These are phyloP conservation scores for Solanum ossicruentum DNA, from an alignment of 257 asterid species.

Conservation along the genomic window DNA sequence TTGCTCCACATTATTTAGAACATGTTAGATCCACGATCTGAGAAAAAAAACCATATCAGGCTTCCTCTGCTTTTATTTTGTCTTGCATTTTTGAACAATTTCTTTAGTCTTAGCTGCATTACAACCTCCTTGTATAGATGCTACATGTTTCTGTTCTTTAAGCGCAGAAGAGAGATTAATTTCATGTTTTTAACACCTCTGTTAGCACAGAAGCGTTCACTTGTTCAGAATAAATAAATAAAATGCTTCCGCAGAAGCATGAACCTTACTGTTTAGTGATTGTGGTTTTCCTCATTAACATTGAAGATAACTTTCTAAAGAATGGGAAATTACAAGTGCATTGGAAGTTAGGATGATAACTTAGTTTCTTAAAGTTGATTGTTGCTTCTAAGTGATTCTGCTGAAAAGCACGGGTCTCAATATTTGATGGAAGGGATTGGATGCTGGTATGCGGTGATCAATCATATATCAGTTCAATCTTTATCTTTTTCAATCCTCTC, in stretches of 20 bases:
- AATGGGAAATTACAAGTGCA: no score
- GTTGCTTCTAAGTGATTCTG: no score
- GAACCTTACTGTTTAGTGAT: not conserved
- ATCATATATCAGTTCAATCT: not conserved
- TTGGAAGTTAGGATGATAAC: no score
- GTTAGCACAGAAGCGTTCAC: not conserved
- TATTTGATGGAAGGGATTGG: no score
- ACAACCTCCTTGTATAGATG: not conserved
- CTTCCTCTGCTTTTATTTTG: not conserved
- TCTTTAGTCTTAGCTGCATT: not conserved
- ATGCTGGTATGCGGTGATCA: not conserved
- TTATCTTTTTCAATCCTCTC: not conserved
- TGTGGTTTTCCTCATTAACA: not conserved
- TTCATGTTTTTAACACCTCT: not conserved
- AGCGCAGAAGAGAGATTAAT: not conserved
- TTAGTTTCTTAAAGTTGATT: no score
- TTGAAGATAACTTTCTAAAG: no score
- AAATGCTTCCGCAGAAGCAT: not conserved
- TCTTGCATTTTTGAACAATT: not conserved
- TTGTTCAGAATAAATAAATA: no score
- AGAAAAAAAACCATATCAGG: not conserved
- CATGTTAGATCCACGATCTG: not conserved
- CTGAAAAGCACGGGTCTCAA: no score
- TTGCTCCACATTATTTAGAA: not conserved
- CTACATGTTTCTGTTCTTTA: not conserved